phyloP scores from a whole-genome alignment of 768 basidiomycete genomes.

The Trametes sanguinea region DNA sequence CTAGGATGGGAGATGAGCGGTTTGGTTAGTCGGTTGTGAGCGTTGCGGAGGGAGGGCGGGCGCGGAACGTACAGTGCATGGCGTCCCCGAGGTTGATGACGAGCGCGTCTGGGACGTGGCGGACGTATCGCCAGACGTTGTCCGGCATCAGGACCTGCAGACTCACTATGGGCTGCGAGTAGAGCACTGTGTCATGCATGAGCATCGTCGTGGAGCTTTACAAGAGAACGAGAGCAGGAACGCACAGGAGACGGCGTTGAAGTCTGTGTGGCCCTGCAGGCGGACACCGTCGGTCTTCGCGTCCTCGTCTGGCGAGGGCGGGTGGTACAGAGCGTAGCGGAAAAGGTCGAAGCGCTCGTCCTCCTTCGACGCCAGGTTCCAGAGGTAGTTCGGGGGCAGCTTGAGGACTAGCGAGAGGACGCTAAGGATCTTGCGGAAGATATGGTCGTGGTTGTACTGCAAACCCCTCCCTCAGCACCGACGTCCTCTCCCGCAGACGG shows the following conservation, averaged over 20 bases:
- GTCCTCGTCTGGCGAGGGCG: slow-evolving; percentile 9
- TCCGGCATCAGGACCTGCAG: slow-evolving; percentile 16
- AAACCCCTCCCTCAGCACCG: background rate
- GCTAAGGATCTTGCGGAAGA: slow-evolving; percentile 15
- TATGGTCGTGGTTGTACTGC: slow-evolving; percentile 16
- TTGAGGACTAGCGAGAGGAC: slow-evolving; percentile 14
- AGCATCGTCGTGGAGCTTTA: no score
- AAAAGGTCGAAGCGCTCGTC: slow-evolving; percentile 16
- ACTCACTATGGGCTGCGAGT: slow-evolving; percentile 18
- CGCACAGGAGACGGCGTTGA: slow-evolving; percentile 13
- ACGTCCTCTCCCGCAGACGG: background rate
- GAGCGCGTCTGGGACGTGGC: slow-evolving; percentile 17
- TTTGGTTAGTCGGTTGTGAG: background rate
- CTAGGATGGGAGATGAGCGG: background rate
- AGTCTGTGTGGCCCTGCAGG: slow-evolving; percentile 14
- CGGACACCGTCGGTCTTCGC: slow-evolving; percentile 14
- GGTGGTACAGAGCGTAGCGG: slow-evolving; percentile 16
- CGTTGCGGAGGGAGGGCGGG: background rate
- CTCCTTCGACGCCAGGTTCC: slow-evolving; percentile 14
- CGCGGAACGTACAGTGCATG: slow-evolving; percentile 10
- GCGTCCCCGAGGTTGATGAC: slow-evolving; percentile 19
- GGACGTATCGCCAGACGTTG: slow-evolving; percentile 14
- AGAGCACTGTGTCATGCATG: background rate
- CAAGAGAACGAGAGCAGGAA: no score
- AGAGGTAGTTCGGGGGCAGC: slow-evolving; percentile 10